Conservation (phyloP, 768 basidiomycete genomes). For the Xanthoconium stramineum region DNA sequence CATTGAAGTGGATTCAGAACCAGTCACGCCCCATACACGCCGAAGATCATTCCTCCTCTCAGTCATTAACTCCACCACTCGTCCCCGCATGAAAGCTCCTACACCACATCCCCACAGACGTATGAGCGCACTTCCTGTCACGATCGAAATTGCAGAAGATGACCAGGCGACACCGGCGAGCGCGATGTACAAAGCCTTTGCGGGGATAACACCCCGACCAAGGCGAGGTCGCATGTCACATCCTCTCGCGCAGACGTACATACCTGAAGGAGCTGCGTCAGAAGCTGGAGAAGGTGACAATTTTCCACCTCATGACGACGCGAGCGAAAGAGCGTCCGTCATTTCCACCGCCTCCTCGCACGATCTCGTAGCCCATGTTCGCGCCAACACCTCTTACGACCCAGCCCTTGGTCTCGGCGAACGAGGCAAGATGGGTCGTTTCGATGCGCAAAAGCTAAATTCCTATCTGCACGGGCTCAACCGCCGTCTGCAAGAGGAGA, state of each 20-base stretch:
- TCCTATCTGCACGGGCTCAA: slow-evolving; percentile 85
- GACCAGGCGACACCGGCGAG: slow-evolving; percentile 31
- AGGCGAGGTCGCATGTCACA: slow-evolving; percentile 54
- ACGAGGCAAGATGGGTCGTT: slow-evolving; percentile 66
- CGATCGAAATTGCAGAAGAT: slow-evolving; percentile 33
- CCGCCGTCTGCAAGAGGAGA: slow-evolving; percentile 80
- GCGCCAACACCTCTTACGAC: slow-evolving; percentile 87
- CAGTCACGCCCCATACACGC: slow-evolving; percentile 66
- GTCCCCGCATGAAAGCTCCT: slow-evolving; percentile 53
- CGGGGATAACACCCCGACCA: slow-evolving; percentile 62
- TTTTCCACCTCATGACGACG: slow-evolving; percentile 38
- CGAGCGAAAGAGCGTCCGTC: slow-evolving; percentile 60
- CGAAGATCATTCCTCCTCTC: slow-evolving; percentile 80
- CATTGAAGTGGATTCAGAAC: slow-evolving; percentile 38
- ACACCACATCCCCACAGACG: slow-evolving; percentile 48
- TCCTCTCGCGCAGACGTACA: slow-evolving; percentile 57
- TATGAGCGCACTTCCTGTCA: slow-evolving; percentile 61
- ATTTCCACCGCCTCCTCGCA: slow-evolving; percentile 85
- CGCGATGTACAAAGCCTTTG: slow-evolving; percentile 52
- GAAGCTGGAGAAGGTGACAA: slow-evolving; percentile 24
- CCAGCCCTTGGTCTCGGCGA: slow-evolving; percentile 73
- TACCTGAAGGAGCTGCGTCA: slow-evolving; percentile 36
- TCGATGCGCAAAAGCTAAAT: slow-evolving; percentile 85
- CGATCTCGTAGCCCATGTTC: slow-evolving; percentile 74
- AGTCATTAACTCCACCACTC: slow-evolving; percentile 78